phyloP scores from a whole-genome alignment of 225 moss, liverwort and hornwort genomes.

The Pleurozium schreberi region DNA sequence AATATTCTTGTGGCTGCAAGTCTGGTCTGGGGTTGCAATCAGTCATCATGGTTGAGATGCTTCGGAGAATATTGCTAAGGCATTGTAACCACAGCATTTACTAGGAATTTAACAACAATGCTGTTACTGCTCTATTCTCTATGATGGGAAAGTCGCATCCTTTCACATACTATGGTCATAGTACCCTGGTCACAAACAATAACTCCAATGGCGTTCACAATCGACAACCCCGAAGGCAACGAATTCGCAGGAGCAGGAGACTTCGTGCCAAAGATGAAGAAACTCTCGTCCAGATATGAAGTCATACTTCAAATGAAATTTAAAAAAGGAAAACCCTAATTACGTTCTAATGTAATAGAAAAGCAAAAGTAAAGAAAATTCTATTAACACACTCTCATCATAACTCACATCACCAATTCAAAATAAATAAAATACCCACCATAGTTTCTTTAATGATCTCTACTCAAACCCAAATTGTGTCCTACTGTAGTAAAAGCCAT shows the following conservation, averaged over 20 bases:
- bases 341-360: not conserved
- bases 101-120: not conserved
- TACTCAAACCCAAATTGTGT: not conserved
- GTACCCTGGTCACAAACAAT: not conserved
- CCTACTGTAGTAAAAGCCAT: not conserved
- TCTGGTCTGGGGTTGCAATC: not conserved
- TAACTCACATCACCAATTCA: not conserved
- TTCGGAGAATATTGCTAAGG: not conserved
- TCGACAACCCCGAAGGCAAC: not conserved
- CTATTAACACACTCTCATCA: not conserved
- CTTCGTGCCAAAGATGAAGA: not conserved
- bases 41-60: not conserved
- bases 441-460: not conserved
- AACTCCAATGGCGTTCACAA: not conserved
- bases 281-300: not conserved
- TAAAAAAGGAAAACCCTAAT: not conserved
- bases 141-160: not conserved
- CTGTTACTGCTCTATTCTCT: not conserved
- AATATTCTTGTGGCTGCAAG: not conserved
- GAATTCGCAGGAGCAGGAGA: not conserved
- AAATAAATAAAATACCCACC: not conserved
- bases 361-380: not conserved
- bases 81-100: not conserved
- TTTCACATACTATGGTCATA: not conserved
- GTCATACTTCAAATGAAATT: not conserved